phyloP scores from a whole-genome alignment of 2,329 filamentous ascomycete genomes.

The Aureobasidium sp. region DNA sequence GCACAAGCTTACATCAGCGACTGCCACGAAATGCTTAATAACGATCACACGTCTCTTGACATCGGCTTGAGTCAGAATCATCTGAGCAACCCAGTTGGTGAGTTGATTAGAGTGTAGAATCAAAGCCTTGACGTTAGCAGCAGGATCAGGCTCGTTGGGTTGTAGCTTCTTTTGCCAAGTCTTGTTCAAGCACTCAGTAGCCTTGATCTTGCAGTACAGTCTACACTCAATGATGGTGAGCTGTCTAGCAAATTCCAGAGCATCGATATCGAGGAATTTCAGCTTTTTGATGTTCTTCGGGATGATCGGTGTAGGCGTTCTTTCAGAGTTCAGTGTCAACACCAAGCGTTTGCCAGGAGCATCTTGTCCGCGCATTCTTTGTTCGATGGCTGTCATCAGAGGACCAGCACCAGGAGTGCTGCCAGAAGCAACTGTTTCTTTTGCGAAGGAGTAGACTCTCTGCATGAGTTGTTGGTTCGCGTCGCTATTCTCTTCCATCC shows the following conservation, averaged over 20 bases:
- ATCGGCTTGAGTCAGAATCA: slow-evolving; percentile 92
- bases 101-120: slow-evolving; percentile 98
- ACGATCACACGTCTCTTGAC: slow-evolving; percentile 94
- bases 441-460: slow-evolving; percentile 82
- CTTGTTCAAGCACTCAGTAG: slow-evolving; percentile 94
- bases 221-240: slow-evolving; percentile 94
- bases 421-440: slow-evolving; percentile 84
- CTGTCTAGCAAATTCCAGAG: slow-evolving; percentile 93
- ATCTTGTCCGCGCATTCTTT: slow-evolving; percentile 81
- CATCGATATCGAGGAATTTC: slow-evolving; percentile 95
- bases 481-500: slow-evolving; percentile 92
- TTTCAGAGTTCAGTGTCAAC: slow-evolving; percentile 66
- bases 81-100: slow-evolving; percentile 98
- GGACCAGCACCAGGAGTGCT: slow-evolving; percentile 83
- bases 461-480: slow-evolving; percentile 77
- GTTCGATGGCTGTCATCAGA: slow-evolving; percentile 78
- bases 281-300: slow-evolving; percentile 99
- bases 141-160: slow-evolving; percentile 74
- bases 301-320: slow-evolving; percentile 79
- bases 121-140: slow-evolving; percentile 88
- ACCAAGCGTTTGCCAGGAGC: slow-evolving; percentile 78
- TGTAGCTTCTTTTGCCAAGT: slow-evolving; percentile 95
- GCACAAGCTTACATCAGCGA: slow-evolving; percentile 70
- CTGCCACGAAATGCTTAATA: slow-evolving; percentile 95
- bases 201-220: slow-evolving; percentile 90